Evolutionary conservation across 257 asterid species (phyloP).

Genomic region (Gentiana macrophylla): DNA sequence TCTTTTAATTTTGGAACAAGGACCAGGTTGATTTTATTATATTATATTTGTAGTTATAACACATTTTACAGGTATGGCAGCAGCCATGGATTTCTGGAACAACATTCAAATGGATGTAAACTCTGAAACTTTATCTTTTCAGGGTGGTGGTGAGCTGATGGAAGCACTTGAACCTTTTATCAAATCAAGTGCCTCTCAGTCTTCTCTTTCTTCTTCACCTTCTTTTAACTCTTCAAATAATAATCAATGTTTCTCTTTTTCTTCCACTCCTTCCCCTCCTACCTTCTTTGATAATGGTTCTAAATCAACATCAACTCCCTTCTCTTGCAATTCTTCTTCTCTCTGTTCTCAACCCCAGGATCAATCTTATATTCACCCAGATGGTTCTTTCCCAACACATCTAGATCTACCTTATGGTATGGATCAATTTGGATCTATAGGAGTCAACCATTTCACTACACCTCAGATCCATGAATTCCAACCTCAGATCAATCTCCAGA

Average conservation of each 20-base stretch:
- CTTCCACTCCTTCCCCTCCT: neutral
- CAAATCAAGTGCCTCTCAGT: constrained; percentile 50
- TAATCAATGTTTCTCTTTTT: neutral
- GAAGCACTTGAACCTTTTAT: constrained; percentile 97
- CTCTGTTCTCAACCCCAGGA: constrained; percentile 8
- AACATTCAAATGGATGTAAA: constrained; percentile 26
- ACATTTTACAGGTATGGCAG: constrained; percentile 37
- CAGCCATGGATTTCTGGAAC: constrained; percentile 69
- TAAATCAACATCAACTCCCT: constrained; percentile 10
- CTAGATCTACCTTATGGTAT: constrained; percentile 15
- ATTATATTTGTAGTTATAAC: neutral
- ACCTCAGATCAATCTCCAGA: constrained; percentile 30
- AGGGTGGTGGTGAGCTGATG: constrained; percentile 68
- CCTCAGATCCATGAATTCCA: constrained; percentile 50
- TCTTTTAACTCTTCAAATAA: neutral
- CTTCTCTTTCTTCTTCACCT: constrained; percentile 5
- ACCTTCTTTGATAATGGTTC: neutral
- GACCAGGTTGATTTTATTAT: constrained; percentile 33
- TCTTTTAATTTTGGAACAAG: constrained; percentile 51
- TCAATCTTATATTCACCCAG: constrained; percentile 19
- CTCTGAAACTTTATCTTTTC: constrained; percentile 26
- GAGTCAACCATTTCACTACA: constrained; percentile 36
- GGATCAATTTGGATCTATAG: constrained; percentile 25
- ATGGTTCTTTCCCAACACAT: constrained; percentile 9
- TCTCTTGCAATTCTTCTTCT: constrained; percentile 24